Evolutionary conservation across 768 basidiomycete species (phyloP).

Genomic region (Tricholoma hemisulphureum): DNA sequence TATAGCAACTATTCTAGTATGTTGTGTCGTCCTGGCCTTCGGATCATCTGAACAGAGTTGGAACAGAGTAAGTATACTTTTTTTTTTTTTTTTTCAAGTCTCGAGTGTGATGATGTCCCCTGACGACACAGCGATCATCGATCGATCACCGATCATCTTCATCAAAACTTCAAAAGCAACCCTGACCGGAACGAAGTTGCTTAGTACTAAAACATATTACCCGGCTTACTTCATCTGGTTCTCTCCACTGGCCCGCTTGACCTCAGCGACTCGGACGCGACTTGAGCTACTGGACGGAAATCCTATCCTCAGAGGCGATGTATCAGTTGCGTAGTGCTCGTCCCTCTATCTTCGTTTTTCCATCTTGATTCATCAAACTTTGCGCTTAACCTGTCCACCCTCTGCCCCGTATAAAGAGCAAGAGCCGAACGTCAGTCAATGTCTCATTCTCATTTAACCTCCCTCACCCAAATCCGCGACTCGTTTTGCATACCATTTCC

Average conservation of each 20-base stretch:
- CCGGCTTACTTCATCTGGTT: neutral
- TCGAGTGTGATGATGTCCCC: too few relatives aligned
- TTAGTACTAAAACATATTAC: neutral
- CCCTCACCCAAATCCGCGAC: neutral
- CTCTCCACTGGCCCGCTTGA: too few relatives aligned
- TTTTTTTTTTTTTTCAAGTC: too few relatives aligned
- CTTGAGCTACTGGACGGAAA: constrained; percentile 4
- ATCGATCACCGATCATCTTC: too few relatives aligned
- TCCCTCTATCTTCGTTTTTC: neutral
- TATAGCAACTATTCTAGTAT: too few relatives aligned
- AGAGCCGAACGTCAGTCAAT: neutral
- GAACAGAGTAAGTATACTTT: too few relatives aligned
- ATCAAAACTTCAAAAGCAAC: too few relatives aligned
- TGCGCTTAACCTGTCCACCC: constrained; percentile 11
- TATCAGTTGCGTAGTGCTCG: constrained; percentile 2
- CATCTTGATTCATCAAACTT: constrained; percentile 8
- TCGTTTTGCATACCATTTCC: neutral
- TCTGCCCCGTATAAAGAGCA: constrained; percentile 13
- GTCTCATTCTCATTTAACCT: constrained; percentile 7
- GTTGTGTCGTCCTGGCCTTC: too few relatives aligned
- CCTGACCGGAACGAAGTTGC: too few relatives aligned
- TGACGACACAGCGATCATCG: too few relatives aligned
- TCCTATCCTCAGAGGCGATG: constrained; percentile 13
- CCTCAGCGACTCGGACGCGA: neutral
- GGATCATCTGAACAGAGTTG: too few relatives aligned